Evolutionary conservation across 805 yeast species (phyloP).

Genomic region (Metschnikowia cubensis): DNA sequence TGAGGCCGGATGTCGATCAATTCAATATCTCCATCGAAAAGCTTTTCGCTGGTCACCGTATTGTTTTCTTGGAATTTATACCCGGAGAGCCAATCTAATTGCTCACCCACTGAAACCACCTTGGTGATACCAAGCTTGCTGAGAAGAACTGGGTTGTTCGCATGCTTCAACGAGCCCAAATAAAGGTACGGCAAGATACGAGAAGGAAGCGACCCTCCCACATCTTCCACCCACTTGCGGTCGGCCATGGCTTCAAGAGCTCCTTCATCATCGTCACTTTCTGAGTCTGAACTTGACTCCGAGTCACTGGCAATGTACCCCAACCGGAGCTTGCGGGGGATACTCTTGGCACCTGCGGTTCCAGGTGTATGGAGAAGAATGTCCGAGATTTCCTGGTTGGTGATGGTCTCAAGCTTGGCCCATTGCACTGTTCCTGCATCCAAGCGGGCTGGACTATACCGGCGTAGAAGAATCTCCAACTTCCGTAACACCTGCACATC

Average conservation of each 20-base stretch:
- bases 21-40: constrained; percentile 32
- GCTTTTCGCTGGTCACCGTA: constrained; percentile 21
- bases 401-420: constrained; percentile 29
- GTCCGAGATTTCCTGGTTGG: constrained; percentile 32
- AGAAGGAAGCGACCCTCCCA: constrained; percentile 76
- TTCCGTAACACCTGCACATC: constrained; percentile 66
- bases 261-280: constrained; percentile 9
- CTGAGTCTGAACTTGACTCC: constrained; percentile 19
- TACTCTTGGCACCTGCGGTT: constrained; percentile 1
- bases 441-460: constrained; percentile 49
- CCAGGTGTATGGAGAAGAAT: constrained; percentile 20
- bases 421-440: constrained; percentile 20
- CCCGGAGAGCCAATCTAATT: constrained; percentile 55
- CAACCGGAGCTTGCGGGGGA: constrained; percentile 16
- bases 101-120: constrained; percentile 85
- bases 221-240: constrained; percentile 37
- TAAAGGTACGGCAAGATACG: constrained; percentile 78
- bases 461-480: constrained; percentile 57
- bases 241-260: constrained; percentile 3
- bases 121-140: constrained; percentile 63
- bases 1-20: constrained; percentile 25
- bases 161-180: constrained; percentile 81
- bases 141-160: constrained; percentile 63
- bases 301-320: constrained; percentile 29
- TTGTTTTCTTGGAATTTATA: constrained; percentile 24